Evolutionary conservation across 805 yeast species (phyloP).

Genomic region (Torulaspora delbrueckii): DNA sequence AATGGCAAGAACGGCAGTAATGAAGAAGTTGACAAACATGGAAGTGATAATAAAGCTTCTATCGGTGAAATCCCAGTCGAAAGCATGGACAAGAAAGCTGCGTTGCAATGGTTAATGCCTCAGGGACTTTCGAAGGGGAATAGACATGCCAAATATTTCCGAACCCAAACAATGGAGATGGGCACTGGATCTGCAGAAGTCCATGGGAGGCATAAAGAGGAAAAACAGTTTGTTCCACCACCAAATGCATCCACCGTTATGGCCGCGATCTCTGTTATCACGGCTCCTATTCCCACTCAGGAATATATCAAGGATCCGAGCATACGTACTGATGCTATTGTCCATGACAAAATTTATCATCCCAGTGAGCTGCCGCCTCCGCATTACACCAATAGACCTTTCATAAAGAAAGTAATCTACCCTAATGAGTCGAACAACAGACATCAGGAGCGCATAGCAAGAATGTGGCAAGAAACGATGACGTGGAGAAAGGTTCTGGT

Average conservation of each 20-base stretch:
- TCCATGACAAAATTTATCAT: slow-evolving; percentile 75
- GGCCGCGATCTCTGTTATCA: slow-evolving; percentile 68
- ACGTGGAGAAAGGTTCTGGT: slow-evolving; percentile 91
- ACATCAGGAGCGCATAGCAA: slow-evolving; percentile 68
- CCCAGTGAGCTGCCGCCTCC: slow-evolving; percentile 62
- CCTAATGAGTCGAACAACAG: slow-evolving; percentile 33
- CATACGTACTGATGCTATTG: slow-evolving; percentile 56
- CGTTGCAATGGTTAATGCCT: slow-evolving; percentile 28
- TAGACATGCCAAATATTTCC: slow-evolving; percentile 21
- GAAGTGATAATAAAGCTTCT: not conserved
- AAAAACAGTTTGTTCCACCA: slow-evolving; percentile 39
- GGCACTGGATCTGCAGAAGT: slow-evolving; percentile 10
- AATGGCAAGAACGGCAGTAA: slow-evolving; percentile 5
- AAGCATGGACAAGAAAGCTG: slow-evolving; percentile 25
- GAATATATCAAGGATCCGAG: slow-evolving; percentile 65
- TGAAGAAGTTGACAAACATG: slow-evolving; percentile 1
- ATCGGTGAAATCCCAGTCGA: slow-evolving; percentile 29
- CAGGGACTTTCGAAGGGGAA: slow-evolving; percentile 22
- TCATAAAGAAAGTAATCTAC: slow-evolving; percentile 28
- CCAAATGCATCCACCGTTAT: slow-evolving; percentile 75
- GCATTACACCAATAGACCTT: slow-evolving; percentile 33
- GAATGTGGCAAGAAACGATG: slow-evolving; percentile 80
- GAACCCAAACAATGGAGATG: slow-evolving; percentile 25
- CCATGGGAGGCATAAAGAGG: slow-evolving; percentile 5
- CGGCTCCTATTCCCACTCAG: slow-evolving; percentile 75